Percentiles rank a stretch among this genome's conserved stretches.
Evolutionary conservation across 352 stramenopile species (phyloP).

Genomic region (Pythium aquatile): DNA sequence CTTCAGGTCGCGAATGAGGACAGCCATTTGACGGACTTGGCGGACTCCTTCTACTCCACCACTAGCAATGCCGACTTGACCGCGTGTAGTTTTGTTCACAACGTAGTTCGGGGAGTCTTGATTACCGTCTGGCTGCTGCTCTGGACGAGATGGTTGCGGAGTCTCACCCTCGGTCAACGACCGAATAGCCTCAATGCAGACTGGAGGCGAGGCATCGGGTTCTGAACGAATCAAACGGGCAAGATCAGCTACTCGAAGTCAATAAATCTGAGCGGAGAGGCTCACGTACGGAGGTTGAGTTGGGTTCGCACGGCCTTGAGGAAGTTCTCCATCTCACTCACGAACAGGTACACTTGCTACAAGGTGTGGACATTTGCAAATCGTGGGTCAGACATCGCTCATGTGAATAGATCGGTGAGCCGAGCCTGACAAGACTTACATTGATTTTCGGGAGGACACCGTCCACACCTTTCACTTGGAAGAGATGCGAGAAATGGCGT

Average conservation of each 20-base stretch:
- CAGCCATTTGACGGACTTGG: conserved; percentile 72
- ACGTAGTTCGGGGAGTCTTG: conserved; percentile 55
- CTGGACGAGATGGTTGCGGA: not conserved
- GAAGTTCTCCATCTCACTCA: conserved; percentile 89
- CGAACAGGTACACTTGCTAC: conserved; percentile 81
- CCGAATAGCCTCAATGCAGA: conserved; percentile 47
- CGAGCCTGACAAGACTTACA: conserved; percentile 27
- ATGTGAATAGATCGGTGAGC: too few species aligned
- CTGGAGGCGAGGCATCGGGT: conserved; percentile 41
- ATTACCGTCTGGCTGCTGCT: conserved; percentile 2
- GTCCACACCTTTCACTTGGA: conserved; percentile 82
- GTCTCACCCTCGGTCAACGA: conserved; percentile 19
- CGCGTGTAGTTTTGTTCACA: conserved; percentile 36
- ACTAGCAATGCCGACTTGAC: conserved; percentile 15
- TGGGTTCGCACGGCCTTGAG: conserved; percentile 54
- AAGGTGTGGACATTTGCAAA: not conserved
- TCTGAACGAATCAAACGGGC: conserved; percentile 23
- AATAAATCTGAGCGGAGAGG: not conserved
- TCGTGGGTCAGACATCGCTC: too few species aligned
- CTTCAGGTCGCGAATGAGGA: conserved; percentile 71
- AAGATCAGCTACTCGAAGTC: too few species aligned
- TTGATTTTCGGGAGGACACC: conserved; percentile 91
- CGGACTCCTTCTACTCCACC: conserved; percentile 51
- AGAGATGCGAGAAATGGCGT: conserved; percentile 85
- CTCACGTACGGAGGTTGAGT: conserved; percentile 62